Conservation (phyloP, 23 red algal species). For the Chondrus crispus region DNA sequence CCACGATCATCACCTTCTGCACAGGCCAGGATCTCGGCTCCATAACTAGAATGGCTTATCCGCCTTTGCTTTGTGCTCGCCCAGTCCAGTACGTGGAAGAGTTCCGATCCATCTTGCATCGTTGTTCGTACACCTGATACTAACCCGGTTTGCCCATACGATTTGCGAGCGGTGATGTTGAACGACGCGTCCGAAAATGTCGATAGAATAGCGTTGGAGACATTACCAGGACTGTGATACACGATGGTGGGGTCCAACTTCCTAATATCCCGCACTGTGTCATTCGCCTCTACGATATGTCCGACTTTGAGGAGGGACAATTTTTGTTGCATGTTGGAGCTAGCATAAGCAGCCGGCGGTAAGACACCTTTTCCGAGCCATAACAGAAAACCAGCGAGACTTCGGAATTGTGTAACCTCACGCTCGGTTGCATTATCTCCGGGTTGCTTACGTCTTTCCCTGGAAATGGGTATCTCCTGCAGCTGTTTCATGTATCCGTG, state of each 20-base stretch:
- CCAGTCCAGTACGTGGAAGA: background rate
- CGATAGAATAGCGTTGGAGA: background rate
- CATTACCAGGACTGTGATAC: background rate
- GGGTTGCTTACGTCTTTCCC: background rate
- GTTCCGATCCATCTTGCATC: too few relatives aligned
- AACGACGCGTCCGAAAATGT: conserved; percentile 29
- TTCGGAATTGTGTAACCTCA: background rate
- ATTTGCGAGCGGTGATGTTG: background rate
- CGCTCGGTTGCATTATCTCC: background rate
- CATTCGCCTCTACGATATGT: conserved; percentile 22
- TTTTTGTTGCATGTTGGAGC: conserved; percentile 22
- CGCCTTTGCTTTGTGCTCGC: background rate
- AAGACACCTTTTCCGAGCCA: conserved; percentile 6
- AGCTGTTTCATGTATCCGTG: background rate
- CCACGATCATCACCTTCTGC: conserved; percentile 12
- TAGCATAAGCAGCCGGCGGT: background rate
- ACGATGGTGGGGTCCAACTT: background rate
- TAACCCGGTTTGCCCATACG: conserved; percentile 37
- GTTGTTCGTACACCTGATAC: too few relatives aligned
- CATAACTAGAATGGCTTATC: background rate
- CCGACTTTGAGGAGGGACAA: background rate
- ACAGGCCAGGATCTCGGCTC: background rate
- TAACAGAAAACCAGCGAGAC: background rate
- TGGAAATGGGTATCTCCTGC: background rate
- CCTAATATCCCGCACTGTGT: background rate